phyloP scores from a whole-genome alignment of 2,329 filamentous ascomycete species.

The Cadophora malorum region DNA sequence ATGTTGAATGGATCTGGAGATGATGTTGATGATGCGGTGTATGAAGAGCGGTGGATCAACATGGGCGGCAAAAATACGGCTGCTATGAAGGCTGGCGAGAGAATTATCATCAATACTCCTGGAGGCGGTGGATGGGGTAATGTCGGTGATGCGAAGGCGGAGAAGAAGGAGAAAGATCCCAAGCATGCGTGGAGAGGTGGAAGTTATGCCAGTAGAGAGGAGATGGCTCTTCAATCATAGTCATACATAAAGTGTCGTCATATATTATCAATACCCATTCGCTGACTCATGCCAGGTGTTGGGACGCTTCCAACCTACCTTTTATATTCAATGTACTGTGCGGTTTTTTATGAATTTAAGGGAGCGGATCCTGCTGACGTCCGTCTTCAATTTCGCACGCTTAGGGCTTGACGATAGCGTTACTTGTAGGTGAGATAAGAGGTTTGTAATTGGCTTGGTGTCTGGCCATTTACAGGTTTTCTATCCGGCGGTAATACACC shows the following conservation, averaged over 20 bases:
- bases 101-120: slow-evolving; percentile 79
- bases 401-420: background rate
- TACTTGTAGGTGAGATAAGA: background rate
- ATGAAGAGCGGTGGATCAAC: slow-evolving; percentile 69
- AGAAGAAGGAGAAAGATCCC: slow-evolving; percentile 60
- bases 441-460: background rate
- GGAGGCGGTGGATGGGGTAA: slow-evolving; percentile 80
- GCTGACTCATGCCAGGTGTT: background rate
- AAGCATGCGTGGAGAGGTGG: slow-evolving; percentile 65
- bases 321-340: background rate
- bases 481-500: background rate
- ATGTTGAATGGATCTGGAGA: slow-evolving; percentile 40
- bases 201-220: slow-evolving; percentile 62
- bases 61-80: slow-evolving; percentile 82
- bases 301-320: background rate
- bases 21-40: slow-evolving; percentile 50
- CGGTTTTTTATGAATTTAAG: no score
- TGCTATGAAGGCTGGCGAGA: slow-evolving; percentile 75
- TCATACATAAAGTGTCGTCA: background rate
- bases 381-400: background rate
- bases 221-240: slow-evolving; percentile 62
- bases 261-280: background rate
- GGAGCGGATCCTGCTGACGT: no score
- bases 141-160: slow-evolving; percentile 62
- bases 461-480: background rate